Base-by-base conservation (phyloP, 495 filamentous ascomycete species). In the Penicillium malachiteum region DNA sequence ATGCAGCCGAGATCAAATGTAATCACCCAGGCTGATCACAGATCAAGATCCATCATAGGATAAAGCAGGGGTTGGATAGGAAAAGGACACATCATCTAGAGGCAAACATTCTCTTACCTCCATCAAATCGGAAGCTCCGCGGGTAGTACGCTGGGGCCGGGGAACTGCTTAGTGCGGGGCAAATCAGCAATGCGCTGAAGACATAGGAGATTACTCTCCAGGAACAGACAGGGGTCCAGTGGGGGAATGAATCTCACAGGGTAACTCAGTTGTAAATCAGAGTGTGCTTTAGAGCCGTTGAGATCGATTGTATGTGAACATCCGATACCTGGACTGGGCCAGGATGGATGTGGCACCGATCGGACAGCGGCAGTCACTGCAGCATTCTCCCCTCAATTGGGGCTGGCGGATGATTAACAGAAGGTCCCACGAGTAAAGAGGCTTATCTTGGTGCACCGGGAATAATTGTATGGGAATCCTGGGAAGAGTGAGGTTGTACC, bases 71-170 rank as follows among this genome's bases (percentile, higher is more conserved):
- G 21, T 49, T 17, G 10, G 33, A 37, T 14, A 42, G 18, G 33
- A 46, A 52, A 34, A 14, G 52, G 34, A 48, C 7, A 26, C 9
- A 48, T 40, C 31, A 38, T 32, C 8, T 37, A 13, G 42, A 30
- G 11, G 12, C 13, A 35, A 11, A 38, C 18, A 42, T 33, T 32
- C 21, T 54, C 58, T 61, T 57, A 61, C 58, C 58, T 61, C 58
- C 58, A 61, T 52, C 41, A 44, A 21, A 13, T 44, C 39, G 30
- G 30, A 30, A 46, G 51, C 32, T 30, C 39, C 41, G 13, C 41
- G 32, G 41, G 51, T n/a, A 45, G 51, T 32, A 35, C 26, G 31
- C 10, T 32, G 18, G 21, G 30, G 34, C 12, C 30, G 40, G 46
- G 32, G 46, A 38, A 38, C 26, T 46, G 32, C 33, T 13, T 37